Evolutionary conservation across 2,329 filamentous ascomycete genomes (phyloP).

Genomic region (Didymellaceae sp.): DNA sequence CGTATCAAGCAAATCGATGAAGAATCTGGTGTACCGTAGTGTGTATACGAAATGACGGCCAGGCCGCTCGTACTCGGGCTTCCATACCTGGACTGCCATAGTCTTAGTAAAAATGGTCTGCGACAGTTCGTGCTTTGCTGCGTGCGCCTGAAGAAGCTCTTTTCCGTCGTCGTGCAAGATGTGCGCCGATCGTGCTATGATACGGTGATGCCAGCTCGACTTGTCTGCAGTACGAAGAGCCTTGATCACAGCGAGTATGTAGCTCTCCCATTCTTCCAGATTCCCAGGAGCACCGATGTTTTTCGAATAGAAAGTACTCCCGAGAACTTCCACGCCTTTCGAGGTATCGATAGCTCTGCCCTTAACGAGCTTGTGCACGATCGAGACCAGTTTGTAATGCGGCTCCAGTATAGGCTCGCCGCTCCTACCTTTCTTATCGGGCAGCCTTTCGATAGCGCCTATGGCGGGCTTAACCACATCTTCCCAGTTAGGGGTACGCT

Average conservation of each 20-base stretch:
- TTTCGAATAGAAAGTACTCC: constrained; percentile 62
- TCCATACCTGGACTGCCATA: constrained; percentile 94
- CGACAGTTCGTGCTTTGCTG: constrained; percentile 79
- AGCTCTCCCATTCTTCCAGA: constrained; percentile 63
- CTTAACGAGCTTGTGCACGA: constrained; percentile 80
- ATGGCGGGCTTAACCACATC: constrained; percentile 64
- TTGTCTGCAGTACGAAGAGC: constrained; percentile 75
- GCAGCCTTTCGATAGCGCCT: constrained; percentile 66
- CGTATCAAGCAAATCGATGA: constrained; percentile 75
- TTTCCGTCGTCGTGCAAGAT: constrained; percentile 65
- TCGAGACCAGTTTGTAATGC: constrained; percentile 86
- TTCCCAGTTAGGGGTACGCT: constrained; percentile 39
- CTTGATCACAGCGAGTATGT: constrained; percentile 68
- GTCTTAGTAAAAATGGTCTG: constrained; percentile 91
- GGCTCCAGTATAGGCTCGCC: constrained; percentile 85
- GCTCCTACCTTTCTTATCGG: constrained; percentile 66
- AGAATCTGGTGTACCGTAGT: constrained; percentile 82
- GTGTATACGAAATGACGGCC: constrained; percentile 94
- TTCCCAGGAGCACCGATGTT: constrained; percentile 58
- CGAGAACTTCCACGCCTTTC: constrained; percentile 58
- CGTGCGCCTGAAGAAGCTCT: constrained; percentile 60
- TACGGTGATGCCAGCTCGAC: constrained; percentile 93
- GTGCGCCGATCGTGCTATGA: constrained; percentile 75
- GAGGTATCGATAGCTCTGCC: constrained; percentile 52
- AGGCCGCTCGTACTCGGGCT: constrained; percentile 82